Evolutionary conservation across 768 basidiomycete species (phyloP).

Genomic region (Mycena rebaudengoi): DNA sequence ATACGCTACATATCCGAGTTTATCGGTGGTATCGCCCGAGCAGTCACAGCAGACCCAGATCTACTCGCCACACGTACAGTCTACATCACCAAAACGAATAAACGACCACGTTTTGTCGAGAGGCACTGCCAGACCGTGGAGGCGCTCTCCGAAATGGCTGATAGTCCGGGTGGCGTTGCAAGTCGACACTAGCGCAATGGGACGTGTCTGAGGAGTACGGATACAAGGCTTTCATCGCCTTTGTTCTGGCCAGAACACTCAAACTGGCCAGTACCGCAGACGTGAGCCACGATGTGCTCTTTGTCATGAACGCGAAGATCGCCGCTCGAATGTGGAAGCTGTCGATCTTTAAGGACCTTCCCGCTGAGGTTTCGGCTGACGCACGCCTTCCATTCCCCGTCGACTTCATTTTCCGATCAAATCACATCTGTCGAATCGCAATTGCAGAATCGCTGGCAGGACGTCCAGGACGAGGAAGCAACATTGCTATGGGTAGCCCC

Average conservation of each 20-base stretch:
- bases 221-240: slow-evolving; percentile 61
- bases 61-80: neutral
- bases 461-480: neutral
- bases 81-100: slow-evolving; percentile 46
- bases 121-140: slow-evolving; percentile 50
- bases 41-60: slow-evolving; percentile 32
- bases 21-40: slow-evolving; percentile 55
- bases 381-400: no score
- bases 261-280: slow-evolving; percentile 8
- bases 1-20: slow-evolving; percentile 60
- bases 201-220: slow-evolving; percentile 11
- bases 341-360: slow-evolving; percentile 20
- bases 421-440: slow-evolving; percentile 22
- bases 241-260: slow-evolving; percentile 43
- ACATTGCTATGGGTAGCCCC: neutral
- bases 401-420: slow-evolving; percentile 18
- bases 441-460: neutral
- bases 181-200: slow-evolving; percentile 37
- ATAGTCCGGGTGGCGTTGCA: slow-evolving; percentile 56
- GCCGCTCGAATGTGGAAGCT: slow-evolving; percentile 49
- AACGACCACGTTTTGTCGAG: slow-evolving; percentile 57
- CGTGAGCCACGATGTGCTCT: slow-evolving; percentile 40
- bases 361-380: no score
- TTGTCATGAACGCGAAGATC: slow-evolving; percentile 47
- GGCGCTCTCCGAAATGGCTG: slow-evolving; percentile 61